A percentile compares a stretch with the other conserved stretches of the same genome.
Evolutionary conservation across 2,329 filamentous ascomycete species (phyloP).

Genomic region (Pseudogymnoascus sp.): DNA sequence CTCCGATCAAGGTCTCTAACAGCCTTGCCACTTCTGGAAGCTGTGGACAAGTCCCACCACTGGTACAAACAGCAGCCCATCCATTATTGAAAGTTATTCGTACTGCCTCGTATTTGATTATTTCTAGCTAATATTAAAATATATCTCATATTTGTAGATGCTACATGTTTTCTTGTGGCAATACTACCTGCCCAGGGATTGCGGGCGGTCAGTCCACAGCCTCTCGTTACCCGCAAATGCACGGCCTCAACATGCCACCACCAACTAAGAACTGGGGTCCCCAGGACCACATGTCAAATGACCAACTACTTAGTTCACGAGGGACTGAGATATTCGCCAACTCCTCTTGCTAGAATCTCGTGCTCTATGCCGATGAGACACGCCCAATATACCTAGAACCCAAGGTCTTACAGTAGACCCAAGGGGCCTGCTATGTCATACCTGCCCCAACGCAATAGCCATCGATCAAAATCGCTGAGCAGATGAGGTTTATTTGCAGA

Average conservation of each 20-base stretch:
- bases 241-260: constrained; percentile 1
- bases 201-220: background rate
- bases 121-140: background rate
- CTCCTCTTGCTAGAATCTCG: constrained; percentile 1
- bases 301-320: background rate
- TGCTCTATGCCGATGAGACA: constrained; percentile 2
- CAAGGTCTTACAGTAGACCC: constrained; percentile 4
- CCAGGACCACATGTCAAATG: constrained; percentile 6
- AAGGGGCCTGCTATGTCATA: constrained; percentile 1
- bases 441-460: background rate
- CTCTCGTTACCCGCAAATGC: background rate
- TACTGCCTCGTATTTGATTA: background rate
- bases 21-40: background rate
- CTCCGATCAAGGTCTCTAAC: background rate
- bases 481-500: background rate
- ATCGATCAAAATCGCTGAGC: background rate
- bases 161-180: background rate
- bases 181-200: background rate
- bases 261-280: constrained; percentile 5
- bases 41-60: background rate
- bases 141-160: background rate
- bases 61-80: background rate
- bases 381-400: background rate
- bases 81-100: background rate
- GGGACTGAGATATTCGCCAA: background rate